Conservation (phyloP, 2,329 filamentous ascomycete genomes). For the Beauveria asiatica region DNA sequence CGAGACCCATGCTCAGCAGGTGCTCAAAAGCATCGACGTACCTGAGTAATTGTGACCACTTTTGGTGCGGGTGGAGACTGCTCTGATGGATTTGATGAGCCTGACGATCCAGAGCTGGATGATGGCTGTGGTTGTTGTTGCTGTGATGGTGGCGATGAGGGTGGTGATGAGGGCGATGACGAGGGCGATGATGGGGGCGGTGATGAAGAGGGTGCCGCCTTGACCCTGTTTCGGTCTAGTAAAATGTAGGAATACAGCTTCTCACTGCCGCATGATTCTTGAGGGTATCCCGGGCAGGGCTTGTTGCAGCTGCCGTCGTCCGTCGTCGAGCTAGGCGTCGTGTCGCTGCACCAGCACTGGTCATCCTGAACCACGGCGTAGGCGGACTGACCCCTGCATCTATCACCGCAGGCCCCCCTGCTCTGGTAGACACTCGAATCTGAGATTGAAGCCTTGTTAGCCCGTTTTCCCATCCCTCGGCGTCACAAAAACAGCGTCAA, state of each 20-base stretch:
- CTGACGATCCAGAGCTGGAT: background rate
- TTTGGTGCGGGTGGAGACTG: background rate
- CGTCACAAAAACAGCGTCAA: background rate
- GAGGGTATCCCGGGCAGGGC: background rate
- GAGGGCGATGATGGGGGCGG: background rate
- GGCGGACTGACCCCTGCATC: background rate
- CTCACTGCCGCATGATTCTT: background rate
- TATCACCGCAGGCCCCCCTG: background rate
- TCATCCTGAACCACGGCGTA: constrained; percentile 2
- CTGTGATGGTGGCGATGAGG: background rate
- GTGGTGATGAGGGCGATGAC: background rate
- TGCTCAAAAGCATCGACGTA: background rate
- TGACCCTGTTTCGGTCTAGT: background rate
- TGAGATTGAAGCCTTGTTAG: background rate
- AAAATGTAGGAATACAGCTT: background rate
- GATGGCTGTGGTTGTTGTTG: background rate
- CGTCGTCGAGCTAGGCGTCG: background rate
- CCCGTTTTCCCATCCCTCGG: too few species aligned
- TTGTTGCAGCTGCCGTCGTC: background rate
- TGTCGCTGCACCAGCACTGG: constrained; percentile 5
- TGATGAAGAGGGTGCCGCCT: background rate
- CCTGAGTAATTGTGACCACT: background rate
- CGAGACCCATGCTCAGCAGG: too few species aligned
- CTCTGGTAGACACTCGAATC: background rate
- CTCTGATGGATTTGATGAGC: background rate